These are phyloP conservation scores for Lathyrus tuberosus DNA, from an alignment of 306 rosid species.

Conservation along the genomic window DNA sequence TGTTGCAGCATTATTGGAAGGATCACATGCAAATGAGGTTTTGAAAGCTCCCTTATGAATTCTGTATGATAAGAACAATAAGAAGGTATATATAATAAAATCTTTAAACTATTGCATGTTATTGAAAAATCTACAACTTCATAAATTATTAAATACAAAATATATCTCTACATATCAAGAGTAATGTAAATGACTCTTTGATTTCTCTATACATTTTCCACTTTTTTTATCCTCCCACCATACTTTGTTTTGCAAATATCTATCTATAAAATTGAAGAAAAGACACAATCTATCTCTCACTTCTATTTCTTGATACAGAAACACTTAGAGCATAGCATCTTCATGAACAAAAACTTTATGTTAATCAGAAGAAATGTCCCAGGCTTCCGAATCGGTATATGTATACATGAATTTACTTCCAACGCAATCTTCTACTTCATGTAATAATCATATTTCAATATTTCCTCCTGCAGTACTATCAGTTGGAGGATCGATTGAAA, in stretches of 20 bases:
- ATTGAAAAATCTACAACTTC: not conserved
- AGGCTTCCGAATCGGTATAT: not conserved
- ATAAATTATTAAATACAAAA: not conserved
- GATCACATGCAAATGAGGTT: no score
- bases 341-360: not conserved
- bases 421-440: not conserved
- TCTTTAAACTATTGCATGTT: not conserved
- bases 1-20: no score
- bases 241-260: not conserved
- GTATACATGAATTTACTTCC: not conserved
- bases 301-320: not conserved
- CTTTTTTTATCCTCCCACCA: not conserved
- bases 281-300: not conserved
- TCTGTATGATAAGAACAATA: no score
- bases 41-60: no score
- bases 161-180: not conserved
- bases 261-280: conserved; percentile 4
- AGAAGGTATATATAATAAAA: not conserved
- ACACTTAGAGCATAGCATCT: not conserved
- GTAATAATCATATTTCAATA: conserved; percentile 33
- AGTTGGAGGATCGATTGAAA: conserved; percentile 63
- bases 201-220: conserved; percentile 29
- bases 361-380: not conserved
- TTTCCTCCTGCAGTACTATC: conserved; percentile 29
- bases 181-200: not conserved